Conservation (phyloP, 768 basidiomycete species). For the Tephrocybe sp. region DNA sequence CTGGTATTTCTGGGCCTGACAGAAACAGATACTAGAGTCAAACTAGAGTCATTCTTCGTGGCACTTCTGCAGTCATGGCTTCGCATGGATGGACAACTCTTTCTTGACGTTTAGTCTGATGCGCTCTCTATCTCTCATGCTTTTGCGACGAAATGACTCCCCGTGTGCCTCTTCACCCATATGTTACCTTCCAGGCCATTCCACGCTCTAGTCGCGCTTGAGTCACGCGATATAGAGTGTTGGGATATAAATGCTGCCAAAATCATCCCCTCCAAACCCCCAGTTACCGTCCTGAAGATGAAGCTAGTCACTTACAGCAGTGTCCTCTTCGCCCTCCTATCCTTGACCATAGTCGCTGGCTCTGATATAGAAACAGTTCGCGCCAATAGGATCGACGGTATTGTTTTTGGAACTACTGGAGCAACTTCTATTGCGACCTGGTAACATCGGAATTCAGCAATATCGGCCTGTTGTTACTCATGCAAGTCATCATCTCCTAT, state of each 20-base stretch:
- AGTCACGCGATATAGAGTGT: neutral
- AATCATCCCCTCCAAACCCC: neutral
- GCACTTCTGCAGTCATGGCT: too few species aligned
- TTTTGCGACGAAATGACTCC: constrained; percentile 5
- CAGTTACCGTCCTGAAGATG: constrained; percentile 7
- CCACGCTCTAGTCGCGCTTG: neutral
- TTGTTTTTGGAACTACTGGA: constrained; percentile 39
- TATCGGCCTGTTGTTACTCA: neutral
- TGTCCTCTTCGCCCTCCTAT: neutral
- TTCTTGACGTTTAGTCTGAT: too few species aligned
- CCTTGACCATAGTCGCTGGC: neutral
- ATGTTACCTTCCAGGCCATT: constrained; percentile 1
- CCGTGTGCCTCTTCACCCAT: neutral
- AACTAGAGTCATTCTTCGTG: too few species aligned
- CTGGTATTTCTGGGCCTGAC: too few species aligned
- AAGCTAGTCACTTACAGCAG: constrained; percentile 2
- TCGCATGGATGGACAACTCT: too few species aligned
- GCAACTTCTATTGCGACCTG: constrained; percentile 41
- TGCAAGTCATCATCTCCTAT: neutral
- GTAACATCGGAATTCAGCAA: constrained; percentile 21
- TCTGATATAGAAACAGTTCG: constrained; percentile 31
- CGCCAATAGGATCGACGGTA: constrained; percentile 36
- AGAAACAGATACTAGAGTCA: too few species aligned
- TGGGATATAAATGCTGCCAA: constrained; percentile 7
- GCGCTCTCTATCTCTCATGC: too few species aligned